A percentile compares a stretch with the other conserved stretches of the same genome.
Conservation (phyloP, 2,329 filamentous ascomycete genomes). For the Pseudocercospora eumusae region DNA sequence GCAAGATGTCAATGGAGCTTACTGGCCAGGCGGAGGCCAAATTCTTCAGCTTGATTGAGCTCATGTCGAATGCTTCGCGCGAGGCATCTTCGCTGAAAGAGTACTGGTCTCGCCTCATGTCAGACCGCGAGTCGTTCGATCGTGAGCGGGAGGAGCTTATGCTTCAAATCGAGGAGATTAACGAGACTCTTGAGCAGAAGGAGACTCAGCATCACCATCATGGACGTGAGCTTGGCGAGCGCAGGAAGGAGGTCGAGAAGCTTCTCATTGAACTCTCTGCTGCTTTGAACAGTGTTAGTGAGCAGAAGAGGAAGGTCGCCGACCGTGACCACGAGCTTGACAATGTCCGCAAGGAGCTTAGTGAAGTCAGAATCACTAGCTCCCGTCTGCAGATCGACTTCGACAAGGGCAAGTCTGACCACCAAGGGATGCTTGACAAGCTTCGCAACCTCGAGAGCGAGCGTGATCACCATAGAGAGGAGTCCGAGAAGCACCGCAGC, state of each 20-base stretch:
- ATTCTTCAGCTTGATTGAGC: conserved; percentile 38
- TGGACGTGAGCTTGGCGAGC: conserved; percentile 31
- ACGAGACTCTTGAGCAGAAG: conserved; percentile 32
- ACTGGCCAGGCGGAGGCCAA: conserved; percentile 38
- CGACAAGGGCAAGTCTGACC: conserved; percentile 32
- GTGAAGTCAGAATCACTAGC: conserved; percentile 27
- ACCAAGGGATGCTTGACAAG: conserved; percentile 28
- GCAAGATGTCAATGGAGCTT: conserved; percentile 35
- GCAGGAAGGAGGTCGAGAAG: conserved; percentile 37
- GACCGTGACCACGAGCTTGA: conserved; percentile 38
- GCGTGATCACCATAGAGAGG: conserved; percentile 33
- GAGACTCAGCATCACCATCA: conserved; percentile 32
- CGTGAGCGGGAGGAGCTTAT: conserved; percentile 37
- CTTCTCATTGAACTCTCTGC: conserved; percentile 36
- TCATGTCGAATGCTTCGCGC: conserved; percentile 36
- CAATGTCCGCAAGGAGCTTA: conserved; percentile 31
- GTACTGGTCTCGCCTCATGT: conserved; percentile 36
- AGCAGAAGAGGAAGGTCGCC: conserved; percentile 34
- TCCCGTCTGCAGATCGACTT: conserved; percentile 32
- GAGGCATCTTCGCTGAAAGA: conserved; percentile 38
- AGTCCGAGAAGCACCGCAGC: conserved; percentile 34
- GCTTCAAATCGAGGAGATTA: conserved; percentile 35
- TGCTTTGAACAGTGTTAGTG: conserved; percentile 29
- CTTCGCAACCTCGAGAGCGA: conserved; percentile 32
- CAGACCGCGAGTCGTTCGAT: conserved; percentile 36